A percentile compares a stretch with the other conserved stretches of the same genome.
Evolutionary conservation across 306 rosid species (phyloP).

Genomic region (Gynostemma pentaphyllum): DNA sequence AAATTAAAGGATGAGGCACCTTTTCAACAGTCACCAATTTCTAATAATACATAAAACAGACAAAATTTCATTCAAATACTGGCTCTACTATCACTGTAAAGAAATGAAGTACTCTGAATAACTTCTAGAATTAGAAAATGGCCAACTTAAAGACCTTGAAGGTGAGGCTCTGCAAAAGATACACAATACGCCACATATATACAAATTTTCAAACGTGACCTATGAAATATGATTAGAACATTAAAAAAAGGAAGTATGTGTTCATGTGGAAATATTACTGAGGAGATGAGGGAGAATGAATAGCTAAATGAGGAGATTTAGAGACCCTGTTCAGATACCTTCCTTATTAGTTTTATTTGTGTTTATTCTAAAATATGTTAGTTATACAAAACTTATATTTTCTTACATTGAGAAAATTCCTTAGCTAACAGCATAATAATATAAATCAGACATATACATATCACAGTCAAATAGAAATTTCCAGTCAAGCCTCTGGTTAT

Average conservation of each 20-base stretch:
- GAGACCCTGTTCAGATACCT: slow-evolving; percentile 25
- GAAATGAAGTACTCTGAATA: slow-evolving; percentile 34
- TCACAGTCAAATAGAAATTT: not conserved
- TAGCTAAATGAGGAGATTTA: slow-evolving; percentile 42
- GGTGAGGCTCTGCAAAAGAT: slow-evolving; percentile 34
- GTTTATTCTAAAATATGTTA: not conserved
- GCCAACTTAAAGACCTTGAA: slow-evolving; percentile 47
- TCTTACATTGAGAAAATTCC: not conserved
- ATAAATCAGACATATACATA: not conserved
- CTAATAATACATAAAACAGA: not conserved
- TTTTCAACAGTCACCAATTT: not conserved
- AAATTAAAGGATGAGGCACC: not conserved
- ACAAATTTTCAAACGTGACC: slow-evolving; percentile 4
- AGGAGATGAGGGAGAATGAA: slow-evolving; percentile 27
- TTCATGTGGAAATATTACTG: not conserved
- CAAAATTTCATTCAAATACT: not conserved
- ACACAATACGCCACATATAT: not conserved
- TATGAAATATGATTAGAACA: not conserved
- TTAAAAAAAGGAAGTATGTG: not conserved
- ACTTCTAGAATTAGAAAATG: slow-evolving; percentile 44
- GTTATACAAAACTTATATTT: not conserved
- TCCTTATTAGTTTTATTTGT: slow-evolving; percentile 6
- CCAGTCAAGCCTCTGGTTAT: not conserved
- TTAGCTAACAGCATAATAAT: not conserved
- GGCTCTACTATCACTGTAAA: not conserved